Conservation (phyloP, 2,329 filamentous ascomycete species). For the Fusarium mexicanum region DNA sequence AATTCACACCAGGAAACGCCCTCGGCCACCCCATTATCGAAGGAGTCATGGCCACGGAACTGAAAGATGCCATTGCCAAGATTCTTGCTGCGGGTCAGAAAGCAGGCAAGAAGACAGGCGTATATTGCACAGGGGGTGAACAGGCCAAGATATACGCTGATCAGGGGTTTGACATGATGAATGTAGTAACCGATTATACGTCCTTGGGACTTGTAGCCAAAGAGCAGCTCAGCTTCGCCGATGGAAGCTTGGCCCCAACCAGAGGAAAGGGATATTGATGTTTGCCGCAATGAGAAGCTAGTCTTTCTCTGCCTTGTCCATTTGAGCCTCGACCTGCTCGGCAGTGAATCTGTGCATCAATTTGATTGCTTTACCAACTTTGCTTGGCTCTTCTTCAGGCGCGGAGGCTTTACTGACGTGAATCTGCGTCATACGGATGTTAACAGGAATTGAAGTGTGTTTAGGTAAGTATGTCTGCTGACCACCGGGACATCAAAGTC, state of each 20-base stretch:
- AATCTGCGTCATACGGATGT: constrained; percentile 54
- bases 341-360: constrained; percentile 81
- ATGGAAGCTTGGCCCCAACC: constrained; percentile 50
- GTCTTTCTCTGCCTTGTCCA: constrained; percentile 66
- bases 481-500: constrained; percentile 87
- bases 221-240: constrained; percentile 58
- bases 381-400: constrained; percentile 62
- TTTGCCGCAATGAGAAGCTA: constrained; percentile 2
- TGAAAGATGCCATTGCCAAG: constrained; percentile 67
- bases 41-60: constrained; percentile 65
- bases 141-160: constrained; percentile 65
- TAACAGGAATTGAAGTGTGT: not conserved
- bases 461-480: constrained; percentile 42
- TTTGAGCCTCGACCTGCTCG: constrained; percentile 72
- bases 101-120: constrained; percentile 73
- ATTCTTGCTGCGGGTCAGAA: constrained; percentile 66
- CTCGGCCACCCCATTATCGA: constrained; percentile 70
- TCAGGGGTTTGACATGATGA: constrained; percentile 70
- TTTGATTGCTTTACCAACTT: constrained; percentile 70
- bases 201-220: constrained; percentile 57
- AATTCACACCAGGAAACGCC: constrained; percentile 58
- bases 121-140: constrained; percentile 65
- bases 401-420: constrained; percentile 68
- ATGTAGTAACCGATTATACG: constrained; percentile 65
- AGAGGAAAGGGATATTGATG: constrained; percentile 55